Conservation (phyloP, 2,329 filamentous ascomycete species). For the Septoria petroselini region DNA sequence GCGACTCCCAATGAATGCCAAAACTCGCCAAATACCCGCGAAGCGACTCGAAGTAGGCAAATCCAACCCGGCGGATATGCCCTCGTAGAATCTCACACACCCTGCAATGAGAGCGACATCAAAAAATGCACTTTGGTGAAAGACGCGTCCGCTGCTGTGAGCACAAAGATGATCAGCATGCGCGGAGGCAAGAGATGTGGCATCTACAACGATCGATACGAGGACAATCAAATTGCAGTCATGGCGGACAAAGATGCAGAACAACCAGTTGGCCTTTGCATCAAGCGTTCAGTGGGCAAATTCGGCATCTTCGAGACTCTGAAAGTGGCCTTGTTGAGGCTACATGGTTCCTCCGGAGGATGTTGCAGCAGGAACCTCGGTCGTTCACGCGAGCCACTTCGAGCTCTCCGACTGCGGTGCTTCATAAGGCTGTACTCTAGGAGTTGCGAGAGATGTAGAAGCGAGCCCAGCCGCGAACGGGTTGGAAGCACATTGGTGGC, state of each 20-base stretch:
- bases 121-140: conserved; percentile 33
- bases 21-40: conserved; percentile 35
- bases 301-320: too few relatives aligned
- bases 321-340: too few relatives aligned
- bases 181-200: conserved; percentile 32
- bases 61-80: conserved; percentile 36
- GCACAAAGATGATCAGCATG: conserved; percentile 29
- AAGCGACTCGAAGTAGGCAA: conserved; percentile 30
- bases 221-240: conserved; percentile 33
- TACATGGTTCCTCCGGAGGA: too few relatives aligned
- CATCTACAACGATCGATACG: conserved; percentile 37
- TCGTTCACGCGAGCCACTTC: too few relatives aligned
- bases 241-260: conserved; percentile 30
- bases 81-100: conserved; percentile 37
- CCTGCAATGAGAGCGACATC: conserved; percentile 34
- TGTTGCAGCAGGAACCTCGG: too few relatives aligned
- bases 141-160: conserved; percentile 35
- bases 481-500: too few relatives aligned
- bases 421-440: too few relatives aligned
- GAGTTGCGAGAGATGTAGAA: too few relatives aligned
- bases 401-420: too few relatives aligned
- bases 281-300: too few relatives aligned
- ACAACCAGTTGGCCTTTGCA: too few relatives aligned
- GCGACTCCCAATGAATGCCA: conserved; percentile 31
- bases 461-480: too few relatives aligned